These are phyloP conservation scores for Apiotrichum mycotoxinovorans DNA, from an alignment of 1,284 basidiomycete genomes.

Conservation along the genomic window DNA sequence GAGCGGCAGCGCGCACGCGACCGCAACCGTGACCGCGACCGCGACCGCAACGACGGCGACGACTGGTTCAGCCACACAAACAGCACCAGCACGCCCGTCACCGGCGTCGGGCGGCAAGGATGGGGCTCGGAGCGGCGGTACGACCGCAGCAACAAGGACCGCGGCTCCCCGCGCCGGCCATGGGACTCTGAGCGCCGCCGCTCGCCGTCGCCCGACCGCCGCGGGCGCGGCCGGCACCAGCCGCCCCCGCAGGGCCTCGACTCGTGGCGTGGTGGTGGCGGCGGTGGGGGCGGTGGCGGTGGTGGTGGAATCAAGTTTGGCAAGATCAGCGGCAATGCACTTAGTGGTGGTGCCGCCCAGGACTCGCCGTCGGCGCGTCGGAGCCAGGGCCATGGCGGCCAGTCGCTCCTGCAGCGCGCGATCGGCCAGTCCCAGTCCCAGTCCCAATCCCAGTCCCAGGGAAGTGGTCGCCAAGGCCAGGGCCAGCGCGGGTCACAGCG, in stretches of 20 bases:
- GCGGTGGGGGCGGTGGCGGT: neutral
- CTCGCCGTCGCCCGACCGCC: neutral
- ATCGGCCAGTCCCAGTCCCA: neutral
- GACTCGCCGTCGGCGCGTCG: slow-evolving; percentile 1
- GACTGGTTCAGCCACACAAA: neutral
- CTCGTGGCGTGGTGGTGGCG: too few species aligned
- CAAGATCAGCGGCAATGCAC: neutral
- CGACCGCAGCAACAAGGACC: neutral
- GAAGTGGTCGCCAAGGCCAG: too few species aligned
- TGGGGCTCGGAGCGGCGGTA: neutral
- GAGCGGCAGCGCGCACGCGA: slow-evolving; percentile 18
- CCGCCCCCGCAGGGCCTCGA: neutral
- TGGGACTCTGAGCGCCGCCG: slow-evolving; percentile 7
- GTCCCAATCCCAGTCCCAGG: too few species aligned
- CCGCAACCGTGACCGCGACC: slow-evolving; percentile 1
- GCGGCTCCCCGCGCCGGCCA: neutral
- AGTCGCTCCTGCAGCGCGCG: neutral
- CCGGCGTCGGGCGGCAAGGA: neutral
- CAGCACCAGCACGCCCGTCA: neutral
- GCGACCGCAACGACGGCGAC: slow-evolving; percentile 3
- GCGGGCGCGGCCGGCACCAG: neutral
- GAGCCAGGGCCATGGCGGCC: neutral
- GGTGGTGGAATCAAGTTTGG: too few species aligned
- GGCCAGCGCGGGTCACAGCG: neutral
- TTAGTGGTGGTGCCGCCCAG: neutral